A percentile compares a stretch with the other conserved stretches of the same genome.
Conservation (phyloP, 2,329 filamentous ascomycete species). For the Phoma sp. region DNA sequence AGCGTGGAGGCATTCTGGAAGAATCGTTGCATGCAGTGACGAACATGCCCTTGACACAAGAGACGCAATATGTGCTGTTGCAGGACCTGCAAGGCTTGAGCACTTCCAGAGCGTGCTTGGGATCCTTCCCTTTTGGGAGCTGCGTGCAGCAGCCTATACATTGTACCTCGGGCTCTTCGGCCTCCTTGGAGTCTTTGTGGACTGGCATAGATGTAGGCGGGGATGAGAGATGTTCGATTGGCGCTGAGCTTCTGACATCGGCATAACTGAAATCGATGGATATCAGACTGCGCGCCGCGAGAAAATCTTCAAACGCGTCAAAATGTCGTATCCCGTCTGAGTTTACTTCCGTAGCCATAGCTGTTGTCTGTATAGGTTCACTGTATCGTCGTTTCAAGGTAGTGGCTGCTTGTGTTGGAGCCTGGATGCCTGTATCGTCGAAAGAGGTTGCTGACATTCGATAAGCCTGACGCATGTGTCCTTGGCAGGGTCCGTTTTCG, state of each 20-base stretch:
- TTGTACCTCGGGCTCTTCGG: constrained; percentile 6
- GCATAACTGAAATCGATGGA: constrained; percentile 9
- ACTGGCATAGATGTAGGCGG: not conserved
- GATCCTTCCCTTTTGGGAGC: constrained; percentile 17
- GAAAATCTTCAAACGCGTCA: constrained; percentile 9
- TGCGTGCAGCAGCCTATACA: constrained; percentile 35
- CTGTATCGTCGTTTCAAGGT: constrained; percentile 22
- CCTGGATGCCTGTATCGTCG: constrained; percentile 19
- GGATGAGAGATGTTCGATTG: not conserved
- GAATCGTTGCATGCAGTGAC: constrained; percentile 48
- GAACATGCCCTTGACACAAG: constrained; percentile 53
- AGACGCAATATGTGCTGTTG: constrained; percentile 38
- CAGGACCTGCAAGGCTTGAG: constrained; percentile 44
- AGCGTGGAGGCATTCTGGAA: constrained; percentile 54
- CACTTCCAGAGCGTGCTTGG: constrained; percentile 9
- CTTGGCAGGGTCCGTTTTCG: constrained; percentile 19
- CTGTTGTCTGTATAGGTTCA: constrained; percentile 9
- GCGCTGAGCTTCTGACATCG: not conserved
- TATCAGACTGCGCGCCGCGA: constrained; percentile 15
- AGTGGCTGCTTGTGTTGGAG: not conserved
- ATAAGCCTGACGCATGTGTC: not conserved
- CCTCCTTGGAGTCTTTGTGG: not conserved
- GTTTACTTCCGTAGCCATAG: not conserved
- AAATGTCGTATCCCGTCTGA: constrained; percentile 2
- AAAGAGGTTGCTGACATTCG: not conserved